Base-by-base conservation (phyloP, 108 stramenopile species). In the Nitzschia sp. region DNA sequence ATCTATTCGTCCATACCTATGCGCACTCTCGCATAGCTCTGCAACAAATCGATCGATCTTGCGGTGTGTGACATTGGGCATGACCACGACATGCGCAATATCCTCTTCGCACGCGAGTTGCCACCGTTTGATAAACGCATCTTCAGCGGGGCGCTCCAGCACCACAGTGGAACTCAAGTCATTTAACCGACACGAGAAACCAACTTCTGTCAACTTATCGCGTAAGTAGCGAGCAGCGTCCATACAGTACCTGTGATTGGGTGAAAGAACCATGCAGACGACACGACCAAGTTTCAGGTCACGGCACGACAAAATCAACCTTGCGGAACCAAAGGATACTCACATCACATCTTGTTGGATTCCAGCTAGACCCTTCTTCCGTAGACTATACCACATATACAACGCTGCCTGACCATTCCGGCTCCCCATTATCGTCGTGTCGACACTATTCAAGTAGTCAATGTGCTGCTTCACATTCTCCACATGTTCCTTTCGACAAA, bases 31-130 rank as follows among this genome's bases (percentile, higher is more conserved):
- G 2, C 33, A 13, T 13, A 94, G 74, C 58, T 94, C 90, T 56
- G 86, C 78, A 11, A 94, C 88, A 70, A 94, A 94, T 36, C 78
- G 75, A 62, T 94, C 88, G 80, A 94, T 94, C 66, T 94, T 94
- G 32, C 55, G 38, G 38, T 60, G 58, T 23, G 93, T 94, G 9
- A 94, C 85, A 71, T 94, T 94, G 59, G 93, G 93, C 93, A 94
- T 94, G 54, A 94, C 93, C 2, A 94, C 93, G 26, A 94, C 93
- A 67, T 94, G 93, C 18, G 89, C 89, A 80, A 94, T 94, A 66
- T 94, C 93, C 59, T 94, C 90, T 61, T 94, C 90, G 62, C 93
- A 94, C 23, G 93, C 93, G 21, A 94, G 73, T 65, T 91, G 90
- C 93, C 93, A 94, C 47, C 93, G 72, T 66, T 88, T 86, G 79